phyloP scores from a whole-genome alignment of 2,329 filamentous ascomycete species.

The Fusarium succisae region DNA sequence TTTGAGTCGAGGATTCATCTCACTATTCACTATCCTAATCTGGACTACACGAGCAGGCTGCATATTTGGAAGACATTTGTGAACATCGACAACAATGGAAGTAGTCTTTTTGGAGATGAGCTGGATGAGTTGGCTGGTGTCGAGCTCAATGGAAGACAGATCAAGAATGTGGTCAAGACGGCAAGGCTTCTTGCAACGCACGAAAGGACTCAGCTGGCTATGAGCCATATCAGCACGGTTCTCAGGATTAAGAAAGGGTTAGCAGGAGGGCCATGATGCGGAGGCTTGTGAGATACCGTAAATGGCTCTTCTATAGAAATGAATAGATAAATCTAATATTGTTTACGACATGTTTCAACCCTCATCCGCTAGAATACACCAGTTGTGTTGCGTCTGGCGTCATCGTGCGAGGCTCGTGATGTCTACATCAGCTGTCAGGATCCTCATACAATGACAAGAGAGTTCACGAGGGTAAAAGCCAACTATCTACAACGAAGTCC shows the following conservation, averaged over 20 bases:
- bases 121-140: neutral
- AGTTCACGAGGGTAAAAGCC: neutral
- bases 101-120: neutral
- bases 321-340: neutral
- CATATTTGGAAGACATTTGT: conserved; percentile 16
- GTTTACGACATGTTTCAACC: neutral
- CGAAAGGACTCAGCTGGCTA: neutral
- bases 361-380: accelerated
- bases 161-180: conserved; percentile 20
- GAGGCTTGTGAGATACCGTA: no score
- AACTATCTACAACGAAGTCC: no score
- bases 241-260: conserved; percentile 4
- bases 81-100: accelerated
- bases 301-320: neutral
- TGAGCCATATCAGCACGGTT: neutral
- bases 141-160: conserved; percentile 20
- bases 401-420: no score
- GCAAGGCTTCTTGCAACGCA: neutral
- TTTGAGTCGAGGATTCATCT: conserved; percentile 18
- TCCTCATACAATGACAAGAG: no score
- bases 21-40: conserved; percentile 1
- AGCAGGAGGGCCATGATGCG: neutral
- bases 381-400: no score
- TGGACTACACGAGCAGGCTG: neutral
- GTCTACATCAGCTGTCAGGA: neutral